phyloP scores from a whole-genome alignment of 2,329 filamentous ascomycete genomes.

The Passalora sequoiae region DNA sequence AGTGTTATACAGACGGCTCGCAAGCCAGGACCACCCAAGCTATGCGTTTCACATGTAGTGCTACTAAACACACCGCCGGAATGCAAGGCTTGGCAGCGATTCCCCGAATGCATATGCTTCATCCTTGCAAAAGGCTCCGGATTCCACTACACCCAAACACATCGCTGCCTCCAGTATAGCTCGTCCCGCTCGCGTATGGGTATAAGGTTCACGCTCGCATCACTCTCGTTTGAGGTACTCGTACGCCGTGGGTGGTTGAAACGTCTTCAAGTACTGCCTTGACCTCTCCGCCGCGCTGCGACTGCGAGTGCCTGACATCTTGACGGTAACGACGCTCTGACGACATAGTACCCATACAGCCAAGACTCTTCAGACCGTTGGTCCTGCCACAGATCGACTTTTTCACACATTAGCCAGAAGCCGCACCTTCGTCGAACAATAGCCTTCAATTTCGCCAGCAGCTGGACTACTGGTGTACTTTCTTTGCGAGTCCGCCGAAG shows the following conservation, averaged over 20 bases:
- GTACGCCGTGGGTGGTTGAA: not conserved
- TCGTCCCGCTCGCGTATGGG: slow-evolving; percentile 10
- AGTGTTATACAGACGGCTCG: not conserved
- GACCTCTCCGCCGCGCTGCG: not conserved
- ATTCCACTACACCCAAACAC: no score
- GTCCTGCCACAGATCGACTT: not conserved
- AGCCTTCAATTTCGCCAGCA: no score
- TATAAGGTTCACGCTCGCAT: slow-evolving; percentile 9
- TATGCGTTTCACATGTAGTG: slow-evolving; percentile 7
- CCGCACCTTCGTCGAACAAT: no score
- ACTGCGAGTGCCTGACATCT: not conserved
- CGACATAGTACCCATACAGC: slow-evolving; percentile 4
- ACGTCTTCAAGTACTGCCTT: not conserved
- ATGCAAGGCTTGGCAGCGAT: slow-evolving; percentile 2
- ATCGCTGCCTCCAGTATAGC: no score
- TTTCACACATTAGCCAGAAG: no score
- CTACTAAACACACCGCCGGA: slow-evolving; percentile 5
- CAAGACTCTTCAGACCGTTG: not conserved
- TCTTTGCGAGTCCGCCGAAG: no score
- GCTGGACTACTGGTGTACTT: no score
- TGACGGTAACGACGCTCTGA: not conserved
- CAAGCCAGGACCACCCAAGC: not conserved
- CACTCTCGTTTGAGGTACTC: not conserved
- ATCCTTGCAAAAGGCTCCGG: slow-evolving; percentile 5
- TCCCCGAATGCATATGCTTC: slow-evolving; percentile 4